A percentile compares a stretch with the other conserved stretches of the same genome.
These are phyloP conservation scores for Lasiosphaeria hispida DNA, from an alignment of 495 filamentous ascomycete genomes.

Conservation along the genomic window DNA sequence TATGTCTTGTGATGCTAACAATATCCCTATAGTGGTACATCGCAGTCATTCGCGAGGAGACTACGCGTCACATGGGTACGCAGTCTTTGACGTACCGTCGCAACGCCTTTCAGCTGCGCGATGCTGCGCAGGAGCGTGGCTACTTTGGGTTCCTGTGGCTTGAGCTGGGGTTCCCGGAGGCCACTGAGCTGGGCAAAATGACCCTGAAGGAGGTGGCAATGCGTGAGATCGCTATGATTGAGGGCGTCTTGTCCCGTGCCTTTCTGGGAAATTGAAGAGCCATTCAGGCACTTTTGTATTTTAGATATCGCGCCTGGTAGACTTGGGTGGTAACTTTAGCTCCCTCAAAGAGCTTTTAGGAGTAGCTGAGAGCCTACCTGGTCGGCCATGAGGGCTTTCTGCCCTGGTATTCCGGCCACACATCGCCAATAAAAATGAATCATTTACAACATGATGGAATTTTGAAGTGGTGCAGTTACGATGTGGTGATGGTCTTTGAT, in stretches of 20 bases:
- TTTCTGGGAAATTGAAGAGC: not conserved
- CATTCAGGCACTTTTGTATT: too few relatives aligned
- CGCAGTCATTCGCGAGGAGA: conserved; percentile 48
- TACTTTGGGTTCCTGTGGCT: conserved; percentile 48
- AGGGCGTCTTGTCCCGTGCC: conserved; percentile 34
- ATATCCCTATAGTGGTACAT: conserved; percentile 50
- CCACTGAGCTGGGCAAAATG: conserved; percentile 29
- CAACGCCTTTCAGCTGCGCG: not conserved
- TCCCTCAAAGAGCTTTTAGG: too few relatives aligned
- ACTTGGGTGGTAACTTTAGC: too few relatives aligned
- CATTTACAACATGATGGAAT: too few relatives aligned
- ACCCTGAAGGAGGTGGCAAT: conserved; percentile 33
- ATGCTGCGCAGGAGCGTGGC: conserved; percentile 6
- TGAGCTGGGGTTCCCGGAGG: conserved; percentile 33
- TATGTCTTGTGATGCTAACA: not conserved
- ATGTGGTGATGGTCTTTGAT: too few relatives aligned
- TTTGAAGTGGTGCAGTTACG: too few relatives aligned
- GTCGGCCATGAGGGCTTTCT: too few relatives aligned
- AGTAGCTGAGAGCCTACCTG: too few relatives aligned
- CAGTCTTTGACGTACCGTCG: conserved; percentile 6
- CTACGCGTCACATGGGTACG: conserved; percentile 27
- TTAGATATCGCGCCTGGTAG: too few relatives aligned
- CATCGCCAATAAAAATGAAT: too few relatives aligned
- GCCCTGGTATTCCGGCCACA: too few relatives aligned
- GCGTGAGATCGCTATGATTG: conserved; percentile 41